A percentile compares a stretch with the other conserved stretches of the same genome.
Conservation (phyloP, 768 basidiomycete genomes). For the Boletus eberwhitei region DNA sequence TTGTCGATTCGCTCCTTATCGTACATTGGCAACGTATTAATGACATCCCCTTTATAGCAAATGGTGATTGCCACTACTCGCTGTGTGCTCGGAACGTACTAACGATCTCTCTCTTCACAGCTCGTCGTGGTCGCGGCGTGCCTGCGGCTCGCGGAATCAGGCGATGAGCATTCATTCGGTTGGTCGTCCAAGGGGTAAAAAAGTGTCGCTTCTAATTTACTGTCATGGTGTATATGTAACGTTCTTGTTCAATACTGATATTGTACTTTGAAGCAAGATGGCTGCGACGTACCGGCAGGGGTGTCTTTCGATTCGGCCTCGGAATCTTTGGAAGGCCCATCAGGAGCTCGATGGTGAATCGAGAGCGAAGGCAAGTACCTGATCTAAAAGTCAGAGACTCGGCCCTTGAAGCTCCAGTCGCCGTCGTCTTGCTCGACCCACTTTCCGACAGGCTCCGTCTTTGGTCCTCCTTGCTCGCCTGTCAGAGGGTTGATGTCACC, state of each 20-base stretch:
- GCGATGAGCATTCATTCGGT: slow-evolving; percentile 45
- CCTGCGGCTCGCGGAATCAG: slow-evolving; percentile 76
- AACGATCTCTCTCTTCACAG: slow-evolving; percentile 36
- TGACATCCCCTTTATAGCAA: slow-evolving; percentile 48
- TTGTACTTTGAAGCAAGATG: slow-evolving; percentile 3
- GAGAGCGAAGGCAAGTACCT: background rate
- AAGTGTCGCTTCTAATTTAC: slow-evolving; percentile 8
- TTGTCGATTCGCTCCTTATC: slow-evolving; percentile 29
- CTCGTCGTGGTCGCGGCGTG: slow-evolving; percentile 85
- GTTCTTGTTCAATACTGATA: slow-evolving; percentile 4
- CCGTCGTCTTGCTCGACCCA: slow-evolving; percentile 54
- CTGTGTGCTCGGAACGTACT: slow-evolving; percentile 11
- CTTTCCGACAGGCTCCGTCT: slow-evolving; percentile 71
- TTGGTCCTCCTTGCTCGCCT: slow-evolving; percentile 85
- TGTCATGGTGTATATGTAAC: slow-evolving; percentile 16
- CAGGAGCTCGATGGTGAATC: background rate
- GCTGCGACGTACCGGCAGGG: background rate
- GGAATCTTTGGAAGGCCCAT: background rate
- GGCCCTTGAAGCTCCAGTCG: slow-evolving; percentile 90
- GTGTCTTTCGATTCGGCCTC: background rate
- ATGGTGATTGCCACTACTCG: slow-evolving; percentile 48
- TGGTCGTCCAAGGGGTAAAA: background rate
- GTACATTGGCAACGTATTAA: slow-evolving; percentile 15
- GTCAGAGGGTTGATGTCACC: slow-evolving; percentile 80
- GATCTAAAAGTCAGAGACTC: slow-evolving; percentile 77